These are phyloP conservation scores for Xylaria cubensis DNA, from an alignment of 495 filamentous ascomycete species.

Conservation along the genomic window DNA sequence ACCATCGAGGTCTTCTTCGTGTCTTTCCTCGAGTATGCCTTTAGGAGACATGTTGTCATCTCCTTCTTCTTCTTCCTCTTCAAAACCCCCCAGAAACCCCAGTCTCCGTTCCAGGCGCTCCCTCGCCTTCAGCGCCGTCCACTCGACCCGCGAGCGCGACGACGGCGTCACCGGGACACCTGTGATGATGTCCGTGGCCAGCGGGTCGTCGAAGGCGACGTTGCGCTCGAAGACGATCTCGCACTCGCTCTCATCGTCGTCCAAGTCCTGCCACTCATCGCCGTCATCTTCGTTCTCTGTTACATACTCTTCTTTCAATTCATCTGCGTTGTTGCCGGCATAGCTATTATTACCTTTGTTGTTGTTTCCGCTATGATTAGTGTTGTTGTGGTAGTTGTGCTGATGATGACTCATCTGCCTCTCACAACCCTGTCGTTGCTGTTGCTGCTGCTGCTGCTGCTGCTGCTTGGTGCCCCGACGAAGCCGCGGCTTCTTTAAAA, in stretches of 20 bases:
- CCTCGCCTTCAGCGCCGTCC: slow-evolving; percentile 1
- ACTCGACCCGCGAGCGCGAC: slow-evolving; percentile 20
- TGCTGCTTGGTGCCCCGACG: not conserved
- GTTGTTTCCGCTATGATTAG: not conserved
- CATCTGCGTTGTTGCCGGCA: not conserved
- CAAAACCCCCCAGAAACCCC: not conserved
- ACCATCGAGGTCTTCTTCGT: too few relatives aligned
- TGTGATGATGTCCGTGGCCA: slow-evolving; percentile 16
- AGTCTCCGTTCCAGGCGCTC: not conserved
- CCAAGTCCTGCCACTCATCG: slow-evolving; percentile 4
- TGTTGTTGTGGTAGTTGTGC: not conserved
- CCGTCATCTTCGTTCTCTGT: not conserved
- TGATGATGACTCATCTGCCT: not conserved
- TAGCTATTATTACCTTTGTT: not conserved
- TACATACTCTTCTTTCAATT: not conserved
- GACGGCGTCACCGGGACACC: not conserved
- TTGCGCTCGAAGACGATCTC: slow-evolving; percentile 17
- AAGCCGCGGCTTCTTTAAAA: slow-evolving; percentile 20
- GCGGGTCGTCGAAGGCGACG: slow-evolving; percentile 18
- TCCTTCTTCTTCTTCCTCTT: not conserved
- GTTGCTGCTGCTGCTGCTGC: not conserved
- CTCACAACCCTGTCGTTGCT: not conserved
- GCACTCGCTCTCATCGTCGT: slow-evolving; percentile 6
- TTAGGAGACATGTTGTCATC: not conserved
- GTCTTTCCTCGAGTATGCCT: too few relatives aligned